Evolutionary conservation across 2,329 filamentous ascomycete species (phyloP).

Genomic region (Fusarium sp.): DNA sequence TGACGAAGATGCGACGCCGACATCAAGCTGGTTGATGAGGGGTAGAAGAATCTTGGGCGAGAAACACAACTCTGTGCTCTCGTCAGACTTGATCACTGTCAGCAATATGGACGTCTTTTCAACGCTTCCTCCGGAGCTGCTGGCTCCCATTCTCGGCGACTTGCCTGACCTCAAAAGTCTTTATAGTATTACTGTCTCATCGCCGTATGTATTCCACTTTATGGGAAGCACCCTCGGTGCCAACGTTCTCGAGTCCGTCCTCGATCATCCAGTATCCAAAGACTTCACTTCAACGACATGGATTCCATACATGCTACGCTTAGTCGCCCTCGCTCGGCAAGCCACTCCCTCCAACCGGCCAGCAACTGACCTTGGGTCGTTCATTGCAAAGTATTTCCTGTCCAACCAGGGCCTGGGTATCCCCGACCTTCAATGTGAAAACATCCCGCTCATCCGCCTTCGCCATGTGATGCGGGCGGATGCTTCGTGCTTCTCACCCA

Average conservation of each 20-base stretch:
- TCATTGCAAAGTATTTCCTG: conserved; percentile 16
- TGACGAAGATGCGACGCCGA: conserved; percentile 7
- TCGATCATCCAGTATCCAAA: conserved; percentile 9
- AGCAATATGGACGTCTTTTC: conserved; percentile 24
- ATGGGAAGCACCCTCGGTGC: conserved; percentile 12
- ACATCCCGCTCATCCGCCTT: conserved; percentile 6
- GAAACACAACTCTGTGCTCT: neutral
- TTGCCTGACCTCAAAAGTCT: conserved; percentile 18
- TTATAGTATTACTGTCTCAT: conserved; percentile 6
- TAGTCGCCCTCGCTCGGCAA: conserved; percentile 22
- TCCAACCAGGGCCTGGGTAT: neutral
- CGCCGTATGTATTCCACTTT: conserved; percentile 19
- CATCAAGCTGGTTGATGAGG: conserved; percentile 6
- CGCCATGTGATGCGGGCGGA: neutral
- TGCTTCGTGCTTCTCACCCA: neutral
- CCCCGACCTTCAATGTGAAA: conserved; percentile 8
- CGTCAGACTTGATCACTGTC: neutral
- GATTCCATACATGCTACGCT: conserved; percentile 23
- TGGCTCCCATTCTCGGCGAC: conserved; percentile 10
- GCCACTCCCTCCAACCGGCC: neutral
- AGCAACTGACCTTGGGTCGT: conserved; percentile 3
- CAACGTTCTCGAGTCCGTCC: conserved; percentile 15
- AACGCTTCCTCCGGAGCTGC: conserved; percentile 17
- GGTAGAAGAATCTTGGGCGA: neutral
- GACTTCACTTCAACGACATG: conserved; percentile 13